Evolutionary conservation across 2,329 filamentous ascomycete species (phyloP).

Genomic region (Hawksworthiomyces lignivorus): DNA sequence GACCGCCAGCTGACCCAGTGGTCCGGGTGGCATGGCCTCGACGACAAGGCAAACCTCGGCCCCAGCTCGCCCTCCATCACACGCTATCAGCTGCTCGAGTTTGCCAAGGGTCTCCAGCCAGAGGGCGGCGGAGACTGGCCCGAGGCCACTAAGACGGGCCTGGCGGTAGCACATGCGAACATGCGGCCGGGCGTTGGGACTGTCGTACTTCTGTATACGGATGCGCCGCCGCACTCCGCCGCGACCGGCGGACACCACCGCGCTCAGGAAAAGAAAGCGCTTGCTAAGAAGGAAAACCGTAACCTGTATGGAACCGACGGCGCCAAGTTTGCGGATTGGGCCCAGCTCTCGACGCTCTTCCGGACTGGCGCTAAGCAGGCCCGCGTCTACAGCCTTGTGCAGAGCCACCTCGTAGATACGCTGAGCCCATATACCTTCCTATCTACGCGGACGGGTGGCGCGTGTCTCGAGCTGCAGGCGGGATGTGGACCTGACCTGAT

Average conservation of each 20-base stretch:
- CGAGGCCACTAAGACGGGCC: conserved; percentile 41
- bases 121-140: conserved; percentile 33
- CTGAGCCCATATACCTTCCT: conserved; percentile 33
- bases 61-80: conserved; percentile 14
- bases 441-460: conserved; percentile 32
- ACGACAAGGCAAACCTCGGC: not conserved
- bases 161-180: conserved; percentile 36
- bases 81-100: conserved; percentile 28
- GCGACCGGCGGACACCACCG: conserved; percentile 20
- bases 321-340: conserved; percentile 36
- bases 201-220: conserved; percentile 42
- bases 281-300: conserved; percentile 1
- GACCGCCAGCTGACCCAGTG: conserved; percentile 31
- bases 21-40: conserved; percentile 37
- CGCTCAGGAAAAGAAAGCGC: conserved; percentile 21
- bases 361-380: conserved; percentile 28
- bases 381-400: conserved; percentile 36
- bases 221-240: conserved; percentile 17
- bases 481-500: conserved; percentile 22
- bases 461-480: conserved; percentile 26
- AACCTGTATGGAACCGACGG: conserved; percentile 25
- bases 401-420: conserved; percentile 14
- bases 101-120: conserved; percentile 26
- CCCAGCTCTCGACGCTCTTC: conserved; percentile 27
- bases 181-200: conserved; percentile 42